phyloP scores from a whole-genome alignment of 2,329 filamentous ascomycete genomes.

The Grosmannia serpens region DNA sequence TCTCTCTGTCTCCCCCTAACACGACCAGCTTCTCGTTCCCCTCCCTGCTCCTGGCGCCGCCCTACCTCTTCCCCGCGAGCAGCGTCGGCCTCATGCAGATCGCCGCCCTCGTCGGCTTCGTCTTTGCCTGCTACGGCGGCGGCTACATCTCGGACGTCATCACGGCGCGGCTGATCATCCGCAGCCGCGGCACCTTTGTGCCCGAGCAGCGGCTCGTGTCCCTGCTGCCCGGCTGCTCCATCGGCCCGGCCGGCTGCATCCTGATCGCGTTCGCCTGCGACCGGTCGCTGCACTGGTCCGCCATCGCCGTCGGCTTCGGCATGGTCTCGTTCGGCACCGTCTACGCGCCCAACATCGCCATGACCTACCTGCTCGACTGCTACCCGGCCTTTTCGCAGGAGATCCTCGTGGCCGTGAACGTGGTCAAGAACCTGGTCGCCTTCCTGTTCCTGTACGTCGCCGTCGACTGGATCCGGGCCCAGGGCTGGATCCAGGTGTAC shows the following conservation, averaged over 20 bases:
- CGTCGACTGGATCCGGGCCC: background rate
- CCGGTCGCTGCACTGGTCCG: slow-evolving; percentile 2
- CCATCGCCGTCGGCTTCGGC: background rate
- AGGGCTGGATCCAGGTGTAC: slow-evolving; percentile 2
- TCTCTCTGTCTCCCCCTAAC: background rate
- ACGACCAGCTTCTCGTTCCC: background rate
- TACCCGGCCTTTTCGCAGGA: slow-evolving; percentile 1
- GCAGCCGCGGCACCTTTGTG: slow-evolving; percentile 2
- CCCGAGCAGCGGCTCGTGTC: slow-evolving; percentile 1
- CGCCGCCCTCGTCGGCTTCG: background rate
- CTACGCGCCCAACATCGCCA: background rate
- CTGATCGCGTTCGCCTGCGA: slow-evolving; percentile 1
- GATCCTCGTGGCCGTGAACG: slow-evolving; percentile 1
- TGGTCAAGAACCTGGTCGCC: slow-evolving; percentile 3
- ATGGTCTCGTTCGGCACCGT: slow-evolving; percentile 1
- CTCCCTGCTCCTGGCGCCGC: background rate
- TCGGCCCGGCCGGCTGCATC: background rate
- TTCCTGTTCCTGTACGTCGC: background rate
- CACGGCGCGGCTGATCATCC: background rate
- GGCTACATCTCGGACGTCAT: background rate
- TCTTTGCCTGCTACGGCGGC: background rate
- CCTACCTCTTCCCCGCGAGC: background rate
- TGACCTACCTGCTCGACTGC: slow-evolving; percentile 5
- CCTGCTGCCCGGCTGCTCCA: background rate
- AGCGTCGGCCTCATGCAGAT: background rate